Conservation (phyloP, 441 rosid species). For the Capsella rubella region DNA sequence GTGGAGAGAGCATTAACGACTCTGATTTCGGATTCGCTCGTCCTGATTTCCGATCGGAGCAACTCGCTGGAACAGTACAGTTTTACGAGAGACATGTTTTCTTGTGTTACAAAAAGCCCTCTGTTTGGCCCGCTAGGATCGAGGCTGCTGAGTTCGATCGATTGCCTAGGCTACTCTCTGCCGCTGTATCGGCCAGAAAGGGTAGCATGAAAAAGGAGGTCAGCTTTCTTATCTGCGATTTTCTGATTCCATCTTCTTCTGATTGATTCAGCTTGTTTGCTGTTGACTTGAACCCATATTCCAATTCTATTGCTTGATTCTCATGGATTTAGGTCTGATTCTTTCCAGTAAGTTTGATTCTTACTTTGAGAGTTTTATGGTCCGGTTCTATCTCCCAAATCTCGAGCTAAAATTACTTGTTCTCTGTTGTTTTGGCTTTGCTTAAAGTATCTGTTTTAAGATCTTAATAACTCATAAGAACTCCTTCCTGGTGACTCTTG, state of each 20-base stretch:
- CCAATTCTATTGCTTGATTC: conserved; percentile 1
- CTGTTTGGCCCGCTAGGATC: conserved; percentile 94
- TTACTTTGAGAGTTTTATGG: not conserved
- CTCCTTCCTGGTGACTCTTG: not conserved
- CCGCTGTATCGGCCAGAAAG: conserved; percentile 79
- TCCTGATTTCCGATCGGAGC: conserved; percentile 72
- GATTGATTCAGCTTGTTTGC: conserved; percentile 15
- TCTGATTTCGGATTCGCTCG: conserved; percentile 85
- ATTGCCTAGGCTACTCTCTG: conserved; percentile 92
- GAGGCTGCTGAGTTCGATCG: conserved; percentile 99
- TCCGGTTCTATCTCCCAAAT: conserved; percentile 3
- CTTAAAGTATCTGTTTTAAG: conserved; percentile 2
- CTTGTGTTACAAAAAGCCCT: conserved; percentile 92
- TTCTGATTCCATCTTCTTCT: conserved; percentile 13
- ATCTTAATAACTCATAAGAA: not conserved
- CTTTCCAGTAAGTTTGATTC: not conserved
- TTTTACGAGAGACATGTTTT: conserved; percentile 89
- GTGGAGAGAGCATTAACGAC: conserved; percentile 50
- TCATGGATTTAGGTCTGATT: conserved; percentile 8
- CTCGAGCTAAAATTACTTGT: not conserved
- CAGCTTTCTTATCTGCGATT: not conserved
- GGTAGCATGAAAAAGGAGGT: conserved; percentile 81
- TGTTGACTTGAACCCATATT: conserved; percentile 1
- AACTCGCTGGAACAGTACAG: conserved; percentile 81
- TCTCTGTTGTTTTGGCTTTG: conserved; percentile 11